Conservation (phyloP, 78 protist species). For the Tieghemostelium lacteum region DNA sequence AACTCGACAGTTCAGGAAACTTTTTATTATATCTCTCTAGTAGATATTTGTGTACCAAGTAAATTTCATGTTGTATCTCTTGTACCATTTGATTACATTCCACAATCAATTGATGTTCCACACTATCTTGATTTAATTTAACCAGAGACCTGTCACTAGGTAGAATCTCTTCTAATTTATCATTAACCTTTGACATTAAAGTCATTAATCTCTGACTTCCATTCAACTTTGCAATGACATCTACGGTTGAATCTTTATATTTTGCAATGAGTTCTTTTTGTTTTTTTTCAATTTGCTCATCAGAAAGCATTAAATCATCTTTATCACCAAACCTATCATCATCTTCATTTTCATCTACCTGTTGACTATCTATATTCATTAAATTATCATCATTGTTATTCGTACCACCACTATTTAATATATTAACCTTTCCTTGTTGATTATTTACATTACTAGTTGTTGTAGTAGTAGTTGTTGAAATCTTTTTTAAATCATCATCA, state of each 20-base stretch:
- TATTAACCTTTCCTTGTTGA: not conserved
- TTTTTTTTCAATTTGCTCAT: constrained; percentile 55
- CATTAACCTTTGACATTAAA: not conserved
- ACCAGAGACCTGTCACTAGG: constrained; percentile 57
- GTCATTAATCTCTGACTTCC: not conserved
- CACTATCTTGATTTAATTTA: constrained; percentile 13
- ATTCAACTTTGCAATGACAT: constrained; percentile 25
- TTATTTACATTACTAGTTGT: not conserved
- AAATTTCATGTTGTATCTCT: constrained; percentile 86
- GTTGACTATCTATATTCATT: not conserved
- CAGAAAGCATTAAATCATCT: constrained; percentile 64
- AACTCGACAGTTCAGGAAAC: constrained; percentile 88
- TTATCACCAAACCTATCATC: constrained; percentile 22
- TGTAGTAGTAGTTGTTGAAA: not conserved
- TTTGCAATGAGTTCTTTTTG: constrained; percentile 28
- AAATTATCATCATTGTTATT: not conserved
- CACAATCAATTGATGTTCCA: constrained; percentile 81
- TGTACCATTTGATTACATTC: constrained; percentile 78
- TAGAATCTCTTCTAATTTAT: constrained; percentile 15
- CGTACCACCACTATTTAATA: not conserved
- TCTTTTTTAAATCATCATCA: constrained; percentile 22
- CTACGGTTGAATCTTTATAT: constrained; percentile 54
- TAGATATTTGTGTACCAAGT: constrained; percentile 71
- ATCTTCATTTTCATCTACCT: not conserved
- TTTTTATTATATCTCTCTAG: constrained; percentile 80